Conservation (phyloP, 176 grass and related monocot genomes). For the Carex littledalei region DNA sequence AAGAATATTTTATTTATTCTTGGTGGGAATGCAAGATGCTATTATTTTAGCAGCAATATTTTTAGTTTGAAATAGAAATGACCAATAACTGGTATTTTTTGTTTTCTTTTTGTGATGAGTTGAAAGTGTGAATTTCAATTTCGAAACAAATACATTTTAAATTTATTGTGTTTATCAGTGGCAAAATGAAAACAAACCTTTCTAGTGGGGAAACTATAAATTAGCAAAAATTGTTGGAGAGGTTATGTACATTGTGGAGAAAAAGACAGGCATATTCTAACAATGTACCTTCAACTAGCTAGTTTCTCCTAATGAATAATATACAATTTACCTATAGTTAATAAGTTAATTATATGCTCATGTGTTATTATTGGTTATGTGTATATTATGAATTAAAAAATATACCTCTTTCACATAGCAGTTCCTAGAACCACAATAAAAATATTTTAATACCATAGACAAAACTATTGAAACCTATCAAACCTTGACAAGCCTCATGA, state of each 20-base stretch:
- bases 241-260: constrained; percentile 8
- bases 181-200: neutral
- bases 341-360: neutral
- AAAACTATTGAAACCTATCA: neutral
- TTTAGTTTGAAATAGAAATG: neutral
- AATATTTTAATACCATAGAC: neutral
- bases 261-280: constrained; percentile 9
- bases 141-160: neutral
- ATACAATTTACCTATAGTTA: constrained; percentile 7
- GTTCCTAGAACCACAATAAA: neutral
- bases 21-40: neutral
- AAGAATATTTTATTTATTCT: neutral
- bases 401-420: neutral
- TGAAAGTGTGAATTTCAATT: too few species aligned
- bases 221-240: neutral
- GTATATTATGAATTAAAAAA: constrained; percentile 13
- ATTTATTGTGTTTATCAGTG: constrained; percentile 7
- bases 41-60: neutral
- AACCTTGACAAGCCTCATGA: neutral
- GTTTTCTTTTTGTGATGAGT: neutral
- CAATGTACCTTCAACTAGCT: constrained; percentile 16
- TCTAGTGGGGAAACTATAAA: neutral
- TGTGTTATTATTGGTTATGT: neutral
- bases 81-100: neutral
- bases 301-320: constrained; percentile 13